Percentiles rank a stretch among this genome's conserved stretches.
These are phyloP conservation scores for Heterobasidion annosum DNA, from an alignment of 1,284 basidiomycete genomes.

Conservation along the genomic window DNA sequence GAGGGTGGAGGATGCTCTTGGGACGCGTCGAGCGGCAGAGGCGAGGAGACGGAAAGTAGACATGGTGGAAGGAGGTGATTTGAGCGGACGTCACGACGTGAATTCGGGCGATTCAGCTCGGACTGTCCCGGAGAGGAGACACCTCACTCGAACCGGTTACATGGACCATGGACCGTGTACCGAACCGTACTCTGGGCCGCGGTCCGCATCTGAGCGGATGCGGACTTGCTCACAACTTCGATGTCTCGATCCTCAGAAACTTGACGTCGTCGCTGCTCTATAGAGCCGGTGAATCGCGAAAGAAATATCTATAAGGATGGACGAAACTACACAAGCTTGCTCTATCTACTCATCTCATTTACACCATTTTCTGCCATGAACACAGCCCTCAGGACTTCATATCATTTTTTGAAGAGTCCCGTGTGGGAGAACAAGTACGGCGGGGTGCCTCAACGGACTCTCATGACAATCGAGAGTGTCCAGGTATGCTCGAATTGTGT, in stretches of 20 bases:
- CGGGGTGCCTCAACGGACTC: neutral
- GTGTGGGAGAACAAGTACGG: neutral
- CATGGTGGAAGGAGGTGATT: slow-evolving; percentile 32
- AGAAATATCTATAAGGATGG: too few species aligned
- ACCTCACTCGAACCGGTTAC: too few species aligned
- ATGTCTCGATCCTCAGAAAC: too few species aligned
- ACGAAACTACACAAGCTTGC: too few species aligned
- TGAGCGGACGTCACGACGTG: neutral
- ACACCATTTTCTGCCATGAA: neutral
- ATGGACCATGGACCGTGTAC: too few species aligned
- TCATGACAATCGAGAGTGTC: slow-evolving; percentile 4
- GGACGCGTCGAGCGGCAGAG: slow-evolving; percentile 51
- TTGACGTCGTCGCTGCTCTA: too few species aligned
- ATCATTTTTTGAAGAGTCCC: neutral
- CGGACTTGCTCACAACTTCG: too few species aligned
- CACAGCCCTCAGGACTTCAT: neutral
- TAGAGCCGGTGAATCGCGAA: too few species aligned
- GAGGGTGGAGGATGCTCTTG: slow-evolving; percentile 36
- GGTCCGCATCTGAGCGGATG: too few species aligned
- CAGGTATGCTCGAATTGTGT: neutral
- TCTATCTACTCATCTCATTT: too few species aligned
- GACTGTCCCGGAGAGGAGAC: neutral
- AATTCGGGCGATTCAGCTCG: neutral
- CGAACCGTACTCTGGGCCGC: too few species aligned
- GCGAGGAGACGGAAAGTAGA: slow-evolving; percentile 66